Evolutionary conservation across 1,139 yeast species (phyloP).

Genomic region (Trichomonascaceae sp.): DNA sequence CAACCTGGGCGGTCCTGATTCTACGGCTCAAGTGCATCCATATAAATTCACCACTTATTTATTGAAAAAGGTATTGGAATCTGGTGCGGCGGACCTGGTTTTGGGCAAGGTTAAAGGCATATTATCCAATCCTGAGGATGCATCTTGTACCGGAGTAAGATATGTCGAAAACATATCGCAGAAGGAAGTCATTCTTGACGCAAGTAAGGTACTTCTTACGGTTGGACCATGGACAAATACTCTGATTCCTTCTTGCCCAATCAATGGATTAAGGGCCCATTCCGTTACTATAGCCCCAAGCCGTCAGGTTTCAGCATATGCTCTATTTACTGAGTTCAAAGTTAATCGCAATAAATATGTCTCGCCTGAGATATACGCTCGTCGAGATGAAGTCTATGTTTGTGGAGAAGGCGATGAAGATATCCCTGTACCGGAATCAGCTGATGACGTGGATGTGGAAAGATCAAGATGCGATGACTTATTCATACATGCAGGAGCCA

Average conservation of each 20-base stretch:
- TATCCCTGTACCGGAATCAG: slow-evolving; percentile 87
- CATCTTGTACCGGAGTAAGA: slow-evolving; percentile 19
- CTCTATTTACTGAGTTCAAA: slow-evolving; percentile 86
- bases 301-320: slow-evolving; percentile 72
- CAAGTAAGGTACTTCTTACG: slow-evolving; percentile 73
- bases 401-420: slow-evolving; percentile 96
- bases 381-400: slow-evolving; percentile 92
- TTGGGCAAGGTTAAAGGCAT: slow-evolving; percentile 78
- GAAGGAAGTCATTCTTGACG: slow-evolving; percentile 36
- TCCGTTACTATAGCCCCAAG: slow-evolving; percentile 87
- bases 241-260: slow-evolving; percentile 85
- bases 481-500: slow-evolving; percentile 71
- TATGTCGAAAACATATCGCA: slow-evolving; percentile 11
- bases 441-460: slow-evolving; percentile 88
- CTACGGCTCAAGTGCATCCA: slow-evolving; percentile 97
- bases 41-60: slow-evolving; percentile 82
- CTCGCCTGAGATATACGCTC: slow-evolving; percentile 90
- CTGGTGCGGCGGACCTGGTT: slow-evolving; percentile 78
- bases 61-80: slow-evolving; percentile 70
- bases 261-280: slow-evolving; percentile 88
- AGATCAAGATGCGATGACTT: slow-evolving; percentile 83
- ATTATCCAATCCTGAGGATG: slow-evolving; percentile 19
- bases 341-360: slow-evolving; percentile 54
- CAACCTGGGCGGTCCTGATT: slow-evolving; percentile 73
- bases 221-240: slow-evolving; percentile 97